phyloP scores from a whole-genome alignment of 2,329 filamentous ascomycete species.

The Penicillium fuscoglaucum region DNA sequence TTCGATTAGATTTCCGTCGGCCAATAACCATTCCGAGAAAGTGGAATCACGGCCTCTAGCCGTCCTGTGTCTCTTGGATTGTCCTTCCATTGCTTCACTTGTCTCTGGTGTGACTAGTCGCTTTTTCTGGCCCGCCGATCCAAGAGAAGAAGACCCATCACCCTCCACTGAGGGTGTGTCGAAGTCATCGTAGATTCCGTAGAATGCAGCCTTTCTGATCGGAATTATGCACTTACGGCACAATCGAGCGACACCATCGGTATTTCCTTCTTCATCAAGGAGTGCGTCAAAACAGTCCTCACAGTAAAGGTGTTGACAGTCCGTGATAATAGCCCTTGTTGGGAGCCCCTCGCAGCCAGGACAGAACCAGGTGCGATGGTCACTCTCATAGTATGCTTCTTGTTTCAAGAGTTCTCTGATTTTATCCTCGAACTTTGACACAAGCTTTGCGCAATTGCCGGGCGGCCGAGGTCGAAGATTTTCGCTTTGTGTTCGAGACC shows the following conservation, averaged over 20 bases:
- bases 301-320: constrained; percentile 1
- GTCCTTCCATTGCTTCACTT: too few species aligned
- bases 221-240: fast-evolving
- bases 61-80: not conserved
- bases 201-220: not conserved
- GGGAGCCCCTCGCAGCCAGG: not conserved
- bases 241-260: not conserved
- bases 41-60: fast-evolving
- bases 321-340: not conserved
- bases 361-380: not conserved
- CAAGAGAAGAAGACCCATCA: not conserved
- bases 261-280: not conserved
- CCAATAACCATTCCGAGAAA: not conserved
- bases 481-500: not conserved
- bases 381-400: not conserved
- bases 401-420: not conserved
- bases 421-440: not conserved
- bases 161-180: not conserved
- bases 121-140: not conserved
- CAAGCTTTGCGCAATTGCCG: not conserved
- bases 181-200: not conserved
- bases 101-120: not conserved
- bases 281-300: not conserved
- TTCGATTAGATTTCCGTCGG: not conserved
- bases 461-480: not conserved